Evolutionary conservation across 2,329 filamentous ascomycete species (phyloP).

Genomic region (Fusarium sp.): DNA sequence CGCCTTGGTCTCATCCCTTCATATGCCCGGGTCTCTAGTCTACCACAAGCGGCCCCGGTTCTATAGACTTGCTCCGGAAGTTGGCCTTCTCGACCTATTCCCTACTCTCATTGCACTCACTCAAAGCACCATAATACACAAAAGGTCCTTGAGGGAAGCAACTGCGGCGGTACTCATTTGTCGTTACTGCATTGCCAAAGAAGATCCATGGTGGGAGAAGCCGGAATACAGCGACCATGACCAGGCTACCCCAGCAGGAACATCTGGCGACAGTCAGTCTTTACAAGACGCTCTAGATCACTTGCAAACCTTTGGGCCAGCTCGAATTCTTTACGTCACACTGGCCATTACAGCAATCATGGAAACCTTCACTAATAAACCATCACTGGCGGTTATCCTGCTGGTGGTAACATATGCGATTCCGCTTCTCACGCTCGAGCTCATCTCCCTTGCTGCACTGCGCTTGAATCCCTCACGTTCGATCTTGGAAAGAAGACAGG

Average conservation of each 20-base stretch:
- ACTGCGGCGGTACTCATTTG: neutral
- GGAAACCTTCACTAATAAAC: neutral
- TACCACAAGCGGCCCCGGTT: neutral
- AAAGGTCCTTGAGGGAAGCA: neutral
- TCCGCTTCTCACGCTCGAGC: neutral
- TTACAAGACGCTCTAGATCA: neutral
- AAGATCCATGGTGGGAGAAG: neutral
- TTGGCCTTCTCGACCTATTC: neutral
- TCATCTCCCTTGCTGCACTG: neutral
- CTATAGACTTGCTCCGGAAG: neutral
- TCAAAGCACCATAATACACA: neutral
- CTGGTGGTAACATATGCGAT: neutral
- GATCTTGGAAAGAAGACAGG: neutral
- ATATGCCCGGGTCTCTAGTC: neutral
- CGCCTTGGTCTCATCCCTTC: neutral
- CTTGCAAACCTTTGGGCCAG: neutral
- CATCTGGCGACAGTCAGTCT: neutral
- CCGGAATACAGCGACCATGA: neutral
- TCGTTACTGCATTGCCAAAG: neutral
- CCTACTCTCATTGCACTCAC: neutral
- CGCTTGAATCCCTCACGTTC: neutral
- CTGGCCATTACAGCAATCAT: neutral
- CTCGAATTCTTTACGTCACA: neutral
- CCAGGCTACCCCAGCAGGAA: neutral
- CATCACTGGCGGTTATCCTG: neutral